Percentiles rank a stretch among this genome's conserved stretches.
Evolutionary conservation across 2,329 filamentous ascomycete species (phyloP).

Genomic region (Hypoxylon sp.): DNA sequence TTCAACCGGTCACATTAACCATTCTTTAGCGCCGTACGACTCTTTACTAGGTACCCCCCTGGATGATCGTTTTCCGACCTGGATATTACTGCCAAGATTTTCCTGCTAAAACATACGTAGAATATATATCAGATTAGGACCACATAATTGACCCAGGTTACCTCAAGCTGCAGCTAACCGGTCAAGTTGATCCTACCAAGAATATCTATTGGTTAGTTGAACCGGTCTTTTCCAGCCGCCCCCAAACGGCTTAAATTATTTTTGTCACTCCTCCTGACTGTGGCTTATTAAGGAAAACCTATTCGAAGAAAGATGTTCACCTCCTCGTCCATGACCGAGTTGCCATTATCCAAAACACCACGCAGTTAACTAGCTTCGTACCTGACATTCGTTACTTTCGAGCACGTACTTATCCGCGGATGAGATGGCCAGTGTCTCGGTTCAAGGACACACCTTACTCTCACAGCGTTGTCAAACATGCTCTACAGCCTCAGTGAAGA

Average conservation of each 20-base stretch:
- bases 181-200: background rate
- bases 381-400: background rate
- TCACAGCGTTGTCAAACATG: slow-evolving; percentile 51
- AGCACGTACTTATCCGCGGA: background rate
- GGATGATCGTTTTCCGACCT: background rate
- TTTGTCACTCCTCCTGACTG: background rate
- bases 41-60: background rate
- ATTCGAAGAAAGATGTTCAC: background rate
- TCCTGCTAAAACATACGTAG: too few relatives aligned
- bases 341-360: background rate
- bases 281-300: background rate
- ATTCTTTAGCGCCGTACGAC: background rate
- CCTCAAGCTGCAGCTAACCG: background rate
- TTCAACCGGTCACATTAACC: background rate
- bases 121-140: background rate
- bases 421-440: slow-evolving; percentile 6
- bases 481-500: slow-evolving; percentile 43
- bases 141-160: background rate
- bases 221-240: background rate
- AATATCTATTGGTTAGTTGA: background rate
- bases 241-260: background rate
- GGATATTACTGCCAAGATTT: background rate
- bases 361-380: background rate
- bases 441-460: slow-evolving; percentile 1
- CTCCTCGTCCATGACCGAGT: background rate